These are phyloP conservation scores for Phoenix dactylifera DNA, from an alignment of 176 grass and related monocot species.

Conservation along the genomic window DNA sequence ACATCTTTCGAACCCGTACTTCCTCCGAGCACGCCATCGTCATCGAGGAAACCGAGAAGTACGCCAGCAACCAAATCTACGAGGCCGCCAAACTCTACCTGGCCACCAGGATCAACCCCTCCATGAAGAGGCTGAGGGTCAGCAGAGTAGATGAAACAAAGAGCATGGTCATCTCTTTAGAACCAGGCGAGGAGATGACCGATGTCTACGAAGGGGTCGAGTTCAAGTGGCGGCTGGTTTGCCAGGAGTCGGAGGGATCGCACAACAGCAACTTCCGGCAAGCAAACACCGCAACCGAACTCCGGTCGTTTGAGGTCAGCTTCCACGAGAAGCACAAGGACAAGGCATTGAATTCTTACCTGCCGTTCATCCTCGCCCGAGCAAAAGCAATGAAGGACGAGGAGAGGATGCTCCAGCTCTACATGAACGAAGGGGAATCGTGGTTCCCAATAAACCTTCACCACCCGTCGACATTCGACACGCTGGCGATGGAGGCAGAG, in stretches of 20 bases:
- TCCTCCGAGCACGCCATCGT: constrained; percentile 56
- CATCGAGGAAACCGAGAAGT: constrained; percentile 63
- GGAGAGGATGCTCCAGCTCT: constrained; percentile 60
- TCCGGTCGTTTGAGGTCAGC: constrained; percentile 60
- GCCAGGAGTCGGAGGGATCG: constrained; percentile 24
- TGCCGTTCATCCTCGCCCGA: constrained; percentile 50
- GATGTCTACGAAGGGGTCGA: constrained; percentile 60
- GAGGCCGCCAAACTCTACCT: constrained; percentile 63
- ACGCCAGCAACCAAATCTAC: constrained; percentile 58
- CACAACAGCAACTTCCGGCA: neutral
- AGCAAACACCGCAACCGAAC: constrained; percentile 8
- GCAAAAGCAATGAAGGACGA: constrained; percentile 56
- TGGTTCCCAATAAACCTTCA: constrained; percentile 69
- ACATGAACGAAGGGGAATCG: constrained; percentile 66
- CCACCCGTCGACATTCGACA: constrained; percentile 75
- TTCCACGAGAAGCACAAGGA: constrained; percentile 78
- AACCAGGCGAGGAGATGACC: constrained; percentile 70
- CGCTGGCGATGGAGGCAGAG: constrained; percentile 57
- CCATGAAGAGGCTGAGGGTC: constrained; percentile 59
- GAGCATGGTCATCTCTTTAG: constrained; percentile 63
- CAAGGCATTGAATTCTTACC: constrained; percentile 43
- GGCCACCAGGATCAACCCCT: constrained; percentile 56
- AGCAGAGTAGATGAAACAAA: constrained; percentile 51
- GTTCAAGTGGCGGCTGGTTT: constrained; percentile 66
- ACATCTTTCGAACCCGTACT: constrained; percentile 42